A percentile compares a stretch with the other conserved stretches of the same genome.
These are phyloP conservation scores for Fomitopsis schrenkii DNA, from an alignment of 1,284 basidiomycete genomes.

Conservation along the genomic window DNA sequence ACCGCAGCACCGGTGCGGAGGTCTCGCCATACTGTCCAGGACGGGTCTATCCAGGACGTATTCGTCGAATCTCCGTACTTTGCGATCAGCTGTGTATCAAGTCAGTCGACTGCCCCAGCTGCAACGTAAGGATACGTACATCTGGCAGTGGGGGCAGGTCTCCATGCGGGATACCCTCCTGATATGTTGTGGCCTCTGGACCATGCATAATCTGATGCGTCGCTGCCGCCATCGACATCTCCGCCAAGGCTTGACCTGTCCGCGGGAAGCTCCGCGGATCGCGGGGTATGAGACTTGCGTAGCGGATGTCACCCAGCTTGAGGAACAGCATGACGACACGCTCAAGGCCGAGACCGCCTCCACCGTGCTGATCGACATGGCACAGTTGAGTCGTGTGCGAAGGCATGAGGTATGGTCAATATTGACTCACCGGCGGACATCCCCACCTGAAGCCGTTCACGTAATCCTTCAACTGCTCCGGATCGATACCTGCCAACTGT, in stretches of 20 bases:
- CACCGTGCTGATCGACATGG: conserved; percentile 19
- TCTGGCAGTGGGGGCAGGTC: conserved; percentile 32
- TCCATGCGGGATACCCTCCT: conserved; percentile 19
- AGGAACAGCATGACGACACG: conserved; percentile 64
- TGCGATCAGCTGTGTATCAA: conserved; percentile 36
- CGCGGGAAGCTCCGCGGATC: conserved; percentile 47
- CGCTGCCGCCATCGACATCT: conserved; percentile 24
- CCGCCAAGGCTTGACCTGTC: conserved; percentile 23
- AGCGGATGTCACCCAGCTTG: conserved; percentile 60
- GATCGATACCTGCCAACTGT: conserved; percentile 48
- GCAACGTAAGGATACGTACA: conserved; percentile 15
- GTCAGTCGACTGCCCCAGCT: not conserved
- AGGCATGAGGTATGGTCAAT: not conserved
- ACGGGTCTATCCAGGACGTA: conserved; percentile 51
- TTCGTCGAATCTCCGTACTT: conserved; percentile 54
- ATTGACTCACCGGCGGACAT: conserved; percentile 44
- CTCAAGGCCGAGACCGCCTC: conserved; percentile 46
- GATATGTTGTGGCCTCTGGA: conserved; percentile 27
- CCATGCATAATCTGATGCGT: conserved; percentile 27
- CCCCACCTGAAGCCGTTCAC: conserved; percentile 66
- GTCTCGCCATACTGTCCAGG: conserved; percentile 52
- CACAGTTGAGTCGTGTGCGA: not conserved
- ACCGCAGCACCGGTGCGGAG: conserved; percentile 41
- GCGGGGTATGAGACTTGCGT: conserved; percentile 62
- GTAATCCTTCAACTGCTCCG: conserved; percentile 54